phyloP scores from a whole-genome alignment of 257 asterid genomes.

The Solanum chilense region DNA sequence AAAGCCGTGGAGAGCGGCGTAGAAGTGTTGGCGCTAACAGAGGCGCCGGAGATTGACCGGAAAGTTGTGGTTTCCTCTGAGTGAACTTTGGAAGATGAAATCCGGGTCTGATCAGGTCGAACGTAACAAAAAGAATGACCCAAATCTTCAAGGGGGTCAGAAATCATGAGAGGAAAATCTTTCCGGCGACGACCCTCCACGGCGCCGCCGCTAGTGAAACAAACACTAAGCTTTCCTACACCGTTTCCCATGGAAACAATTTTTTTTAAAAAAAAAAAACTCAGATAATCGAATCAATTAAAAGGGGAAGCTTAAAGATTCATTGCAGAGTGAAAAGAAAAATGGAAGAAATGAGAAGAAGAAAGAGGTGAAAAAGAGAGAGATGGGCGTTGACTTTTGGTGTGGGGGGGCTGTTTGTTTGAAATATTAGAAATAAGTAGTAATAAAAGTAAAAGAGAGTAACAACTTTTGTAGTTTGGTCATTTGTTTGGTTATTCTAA shows the following conservation, averaged over 20 bases:
- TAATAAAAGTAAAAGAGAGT: constrained; percentile 14
- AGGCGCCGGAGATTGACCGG: constrained; percentile 79
- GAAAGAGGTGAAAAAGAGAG: not conserved
- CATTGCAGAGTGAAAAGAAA: not conserved
- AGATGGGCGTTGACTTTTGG: constrained; percentile 51
- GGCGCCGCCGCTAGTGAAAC: constrained; percentile 50
- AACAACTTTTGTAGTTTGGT: not conserved
- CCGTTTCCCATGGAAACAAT: constrained; percentile 79
- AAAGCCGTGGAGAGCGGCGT: constrained; percentile 84
- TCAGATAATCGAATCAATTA: not conserved
- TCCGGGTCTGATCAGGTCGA: constrained; percentile 49
- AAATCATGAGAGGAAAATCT: constrained; percentile 24
- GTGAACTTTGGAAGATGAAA: constrained; percentile 54
- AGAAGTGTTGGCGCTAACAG: constrained; percentile 88
- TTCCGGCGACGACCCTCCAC: constrained; percentile 44
- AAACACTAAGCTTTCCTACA: constrained; percentile 64
- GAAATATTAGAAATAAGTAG: constrained; percentile 38
- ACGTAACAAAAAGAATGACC: constrained; percentile 94
- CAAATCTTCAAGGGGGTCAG: constrained; percentile 76
- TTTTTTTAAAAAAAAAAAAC: too few relatives aligned
- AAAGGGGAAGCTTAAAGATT: not conserved
- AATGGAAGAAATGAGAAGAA: not conserved
- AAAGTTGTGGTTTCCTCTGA: constrained; percentile 55
- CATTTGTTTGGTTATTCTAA: not conserved
- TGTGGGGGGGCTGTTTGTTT: constrained; percentile 8